Base-by-base conservation (phyloP, 2,329 filamentous ascomycete genomes). In the Zasmidium citrigriseum region DNA sequence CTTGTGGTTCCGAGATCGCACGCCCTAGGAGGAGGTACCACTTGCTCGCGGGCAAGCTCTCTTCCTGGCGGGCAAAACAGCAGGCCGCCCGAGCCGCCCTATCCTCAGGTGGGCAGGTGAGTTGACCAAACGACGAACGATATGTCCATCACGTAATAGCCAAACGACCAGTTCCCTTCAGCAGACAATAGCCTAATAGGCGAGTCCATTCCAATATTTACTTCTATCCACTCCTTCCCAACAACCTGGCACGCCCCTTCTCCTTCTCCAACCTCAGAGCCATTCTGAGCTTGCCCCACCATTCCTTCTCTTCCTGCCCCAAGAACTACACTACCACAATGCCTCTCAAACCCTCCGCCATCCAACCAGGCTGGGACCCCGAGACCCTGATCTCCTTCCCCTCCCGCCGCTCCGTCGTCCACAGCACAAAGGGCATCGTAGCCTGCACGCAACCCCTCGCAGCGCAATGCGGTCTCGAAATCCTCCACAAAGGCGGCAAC, bases 401-500 rank as follows among this genome's bases (percentile, higher is more conserved):
- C 10, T 96, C 91, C 67, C 86, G 93, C 41, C 83, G 95, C 62
- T 97, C 93, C 67, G 92, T 96, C 12, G 91, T 98, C 12, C 93
- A 98, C 73, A 96, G 91, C 73, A 93, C 90, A 4, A 89, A 93
- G 69, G 93, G 92, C 47, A 96, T 98, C 58, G 90, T 98, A 49
- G 85, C 93, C 11, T 96, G 89, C 72, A 90, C 91, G 1, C 93
- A 98, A 74, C 92, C 95, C 14, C 80, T 98, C 55, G 95, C 95
- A 4, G 89, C 90, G 22, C 90, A 90, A 76, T 96, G 92, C 60
- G 95, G 95, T 21, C 84, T 97, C 53, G 86, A 89, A 57, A 82
- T 98, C 41, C 78, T 99, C n/a, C 85, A 87, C 58, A 87, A 89
- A 49, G 95, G 95, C 57, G 95, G 95, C 54, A 99, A 98, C 79